phyloP scores from a whole-genome alignment of 148 eudicot genomes.

The Spergularia bocconei region DNA sequence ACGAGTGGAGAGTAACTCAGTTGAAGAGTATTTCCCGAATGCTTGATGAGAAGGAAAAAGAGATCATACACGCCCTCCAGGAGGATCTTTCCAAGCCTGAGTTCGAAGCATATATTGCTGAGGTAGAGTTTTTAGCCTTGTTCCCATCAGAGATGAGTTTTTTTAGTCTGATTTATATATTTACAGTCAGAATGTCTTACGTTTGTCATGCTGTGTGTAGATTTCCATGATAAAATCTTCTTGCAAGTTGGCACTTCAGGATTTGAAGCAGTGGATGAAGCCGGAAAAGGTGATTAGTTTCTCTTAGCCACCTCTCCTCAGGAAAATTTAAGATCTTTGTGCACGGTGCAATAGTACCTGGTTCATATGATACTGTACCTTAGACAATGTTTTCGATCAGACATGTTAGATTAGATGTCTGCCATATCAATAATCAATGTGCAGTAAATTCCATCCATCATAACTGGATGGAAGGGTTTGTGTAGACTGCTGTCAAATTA shows the following conservation, averaged over 20 bases:
- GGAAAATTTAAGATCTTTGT: neutral
- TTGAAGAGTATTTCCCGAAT: constrained; percentile 42
- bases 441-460: too few relatives aligned
- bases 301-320: neutral
- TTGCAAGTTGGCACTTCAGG: constrained; percentile 44
- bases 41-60: constrained; percentile 46
- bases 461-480: too few relatives aligned
- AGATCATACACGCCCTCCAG: constrained; percentile 48
- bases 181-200: neutral
- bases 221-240: constrained; percentile 42
- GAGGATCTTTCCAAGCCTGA: constrained; percentile 59
- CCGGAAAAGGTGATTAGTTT: constrained; percentile 48
- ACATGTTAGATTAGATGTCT: too few relatives aligned
- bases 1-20: constrained; percentile 57
- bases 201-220: constrained; percentile 23
- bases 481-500: too few relatives aligned
- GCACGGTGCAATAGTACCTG: neutral
- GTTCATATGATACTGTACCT: too few relatives aligned
- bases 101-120: constrained; percentile 48
- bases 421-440: too few relatives aligned
- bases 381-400: too few relatives aligned
- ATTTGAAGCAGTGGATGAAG: constrained; percentile 56
- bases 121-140: constrained; percentile 31
- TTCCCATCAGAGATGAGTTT: neutral
- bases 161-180: neutral